phyloP scores from a whole-genome alignment of 2,329 filamentous ascomycete species.

The Aspergillus quadricinctus region DNA sequence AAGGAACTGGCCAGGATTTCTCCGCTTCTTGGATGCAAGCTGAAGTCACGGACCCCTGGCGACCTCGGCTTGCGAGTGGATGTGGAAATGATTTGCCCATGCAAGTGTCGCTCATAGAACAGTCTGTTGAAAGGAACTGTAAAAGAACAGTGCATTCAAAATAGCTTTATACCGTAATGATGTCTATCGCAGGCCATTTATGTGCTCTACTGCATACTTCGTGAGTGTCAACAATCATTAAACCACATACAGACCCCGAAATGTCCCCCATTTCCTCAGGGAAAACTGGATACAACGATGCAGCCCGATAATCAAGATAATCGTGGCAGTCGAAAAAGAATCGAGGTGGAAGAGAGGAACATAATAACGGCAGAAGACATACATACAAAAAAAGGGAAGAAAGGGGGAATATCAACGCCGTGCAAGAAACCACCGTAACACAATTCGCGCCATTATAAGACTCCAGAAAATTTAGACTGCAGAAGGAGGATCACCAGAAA shows the following conservation, averaged over 20 bases:
- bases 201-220: no score
- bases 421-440: constrained; percentile 23
- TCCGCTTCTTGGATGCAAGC: neutral
- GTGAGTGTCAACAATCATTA: neutral
- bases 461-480: constrained; percentile 14
- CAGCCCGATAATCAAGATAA: neutral
- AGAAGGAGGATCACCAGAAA: constrained; percentile 67
- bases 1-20: neutral
- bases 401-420: constrained; percentile 14
- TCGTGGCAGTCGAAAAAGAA: neutral
- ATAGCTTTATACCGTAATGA: neutral
- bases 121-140: neutral
- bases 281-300: neutral
- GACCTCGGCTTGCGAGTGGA: neutral
- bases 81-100: neutral
- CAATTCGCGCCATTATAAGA: constrained; percentile 23
- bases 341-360: constrained; percentile 9
- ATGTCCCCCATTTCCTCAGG: neutral
- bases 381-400: constrained; percentile 9
- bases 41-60: neutral
- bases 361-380: constrained; percentile 4
- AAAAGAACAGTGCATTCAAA: neutral
- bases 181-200: neutral
- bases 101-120: neutral
- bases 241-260: neutral